Evolutionary conservation across 2,329 filamentous ascomycete species (phyloP).

Genomic region (Trichophyton mentagrophytes): DNA sequence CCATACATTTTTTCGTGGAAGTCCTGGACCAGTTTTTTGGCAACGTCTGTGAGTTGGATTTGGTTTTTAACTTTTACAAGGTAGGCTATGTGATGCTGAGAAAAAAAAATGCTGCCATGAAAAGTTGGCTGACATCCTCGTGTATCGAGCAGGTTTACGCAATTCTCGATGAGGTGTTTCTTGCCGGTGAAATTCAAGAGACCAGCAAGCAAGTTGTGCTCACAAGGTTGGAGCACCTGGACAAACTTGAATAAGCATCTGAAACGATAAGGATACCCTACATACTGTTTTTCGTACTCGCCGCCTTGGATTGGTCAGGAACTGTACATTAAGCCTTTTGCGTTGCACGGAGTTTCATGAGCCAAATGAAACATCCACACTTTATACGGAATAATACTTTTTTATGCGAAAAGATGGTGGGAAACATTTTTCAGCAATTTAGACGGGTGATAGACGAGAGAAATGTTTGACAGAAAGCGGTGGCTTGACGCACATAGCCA

Average conservation of each 20-base stretch:
- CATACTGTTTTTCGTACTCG: background rate
- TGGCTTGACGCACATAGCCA: too few relatives aligned
- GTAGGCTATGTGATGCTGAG: slow-evolving; percentile 27
- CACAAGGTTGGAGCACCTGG: slow-evolving; percentile 84
- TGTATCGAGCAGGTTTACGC: slow-evolving; percentile 60
- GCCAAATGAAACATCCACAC: too few relatives aligned
- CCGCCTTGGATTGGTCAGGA: too few relatives aligned
- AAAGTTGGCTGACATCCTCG: background rate
- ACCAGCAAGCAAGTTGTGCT: slow-evolving; percentile 97
- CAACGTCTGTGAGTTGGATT: slow-evolving; percentile 94
- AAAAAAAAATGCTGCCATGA: too few relatives aligned
- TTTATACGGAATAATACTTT: too few relatives aligned
- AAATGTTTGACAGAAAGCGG: too few relatives aligned
- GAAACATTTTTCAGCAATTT: too few relatives aligned
- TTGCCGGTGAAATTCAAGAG: slow-evolving; percentile 96
- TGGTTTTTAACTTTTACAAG: slow-evolving; percentile 64
- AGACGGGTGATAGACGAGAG: too few relatives aligned
- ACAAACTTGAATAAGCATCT: slow-evolving; percentile 68
- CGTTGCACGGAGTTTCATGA: too few relatives aligned
- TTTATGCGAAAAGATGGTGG: too few relatives aligned
- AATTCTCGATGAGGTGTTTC: slow-evolving; percentile 94
- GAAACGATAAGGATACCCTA: background rate
- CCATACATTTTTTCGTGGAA: slow-evolving; percentile 98
- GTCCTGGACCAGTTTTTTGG: slow-evolving; percentile 97
- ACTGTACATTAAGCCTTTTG: background rate